Evolutionary conservation across 2,329 filamentous ascomycete genomes (phyloP), one percentile per base, ranked within the genome.

Genomic region (Epichloe hybrida): DNA sequence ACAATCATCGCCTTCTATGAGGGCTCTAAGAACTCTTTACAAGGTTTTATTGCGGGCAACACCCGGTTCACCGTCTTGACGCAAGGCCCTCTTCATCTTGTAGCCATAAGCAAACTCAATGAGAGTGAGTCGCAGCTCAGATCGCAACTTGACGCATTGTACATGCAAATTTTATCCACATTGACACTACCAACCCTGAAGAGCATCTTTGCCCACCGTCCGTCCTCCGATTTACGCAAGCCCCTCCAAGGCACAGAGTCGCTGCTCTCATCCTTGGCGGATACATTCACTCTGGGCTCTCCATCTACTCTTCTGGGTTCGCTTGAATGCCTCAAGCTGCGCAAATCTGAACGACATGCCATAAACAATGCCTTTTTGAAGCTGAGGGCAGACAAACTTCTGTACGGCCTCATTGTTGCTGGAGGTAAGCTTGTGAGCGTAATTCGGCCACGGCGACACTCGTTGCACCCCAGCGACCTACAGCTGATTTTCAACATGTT

Each of bases 401-500:
- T 98, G 0, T 98, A 98, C 58, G 93, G 93, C 1, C 76, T 98
- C 12, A 84, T 98, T 53, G 91, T 96, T 15, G 93, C 93, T 4
- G 89, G 90, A 12, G 91, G 90, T 5, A 84, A 86, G 60, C 82
- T 98, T 5, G 93, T 98, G 56, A 96, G 90, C 63, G 94, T 98
- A 38, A 86, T 97, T 52, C 78, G 93, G 38, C 94, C 94, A 5
- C 90, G 94, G 58, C 88, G 93, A 52, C 93, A 98, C 66, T 96
- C 90, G 0, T 75, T 98, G 2, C 94, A 98, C 59, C 93, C 94
- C 0, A 91, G 90, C 55, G 93, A 98, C 64, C 75, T 98, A 23
- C 91, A 96, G 62, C 78, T 98, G 44, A 90, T 98, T 54, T 98
- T 98, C 75, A 97, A 97, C 63, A 98, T 98, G 94, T 80, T 98